Evolutionary conservation across 1,284 basidiomycete species (phyloP).

Genomic region (Macrocystidia cucumis): DNA sequence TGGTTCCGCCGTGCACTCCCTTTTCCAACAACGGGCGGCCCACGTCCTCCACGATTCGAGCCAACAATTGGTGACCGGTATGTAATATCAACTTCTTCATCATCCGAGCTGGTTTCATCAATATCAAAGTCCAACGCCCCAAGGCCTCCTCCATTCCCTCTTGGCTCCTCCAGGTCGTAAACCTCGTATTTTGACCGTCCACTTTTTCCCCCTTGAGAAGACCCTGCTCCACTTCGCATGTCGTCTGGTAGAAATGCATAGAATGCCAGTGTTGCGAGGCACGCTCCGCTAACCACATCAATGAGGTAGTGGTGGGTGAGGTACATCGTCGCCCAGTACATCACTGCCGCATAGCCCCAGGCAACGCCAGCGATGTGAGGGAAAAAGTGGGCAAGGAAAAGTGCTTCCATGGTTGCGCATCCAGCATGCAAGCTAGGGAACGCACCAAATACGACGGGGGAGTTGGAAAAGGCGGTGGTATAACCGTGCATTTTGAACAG

Average conservation of each 20-base stretch:
- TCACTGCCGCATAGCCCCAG: constrained; percentile 82
- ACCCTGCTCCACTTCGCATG: constrained; percentile 54
- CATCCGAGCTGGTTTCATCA: constrained; percentile 51
- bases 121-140: constrained; percentile 45
- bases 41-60: constrained; percentile 22
- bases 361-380: constrained; percentile 60
- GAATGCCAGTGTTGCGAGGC: constrained; percentile 83
- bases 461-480: constrained; percentile 78
- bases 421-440: constrained; percentile 94
- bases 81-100: constrained; percentile 58
- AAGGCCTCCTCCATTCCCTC: constrained; percentile 16
- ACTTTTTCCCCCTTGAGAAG: constrained; percentile 32
- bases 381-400: constrained; percentile 96
- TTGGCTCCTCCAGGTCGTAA: constrained; percentile 50
- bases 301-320: constrained; percentile 97
- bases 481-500: constrained; percentile 81
- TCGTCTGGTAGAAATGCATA: constrained; percentile 84
- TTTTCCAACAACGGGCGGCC: constrained; percentile 17
- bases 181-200: constrained; percentile 60
- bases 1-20: constrained; percentile 38
- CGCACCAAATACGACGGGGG: constrained; percentile 94
- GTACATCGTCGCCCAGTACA: constrained; percentile 99
- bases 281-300: constrained; percentile 92
- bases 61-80: constrained; percentile 57
- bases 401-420: constrained; percentile 86